Evolutionary conservation across 2,329 filamentous ascomycete species (phyloP).

Genomic region (Hypoxylon sp.): DNA sequence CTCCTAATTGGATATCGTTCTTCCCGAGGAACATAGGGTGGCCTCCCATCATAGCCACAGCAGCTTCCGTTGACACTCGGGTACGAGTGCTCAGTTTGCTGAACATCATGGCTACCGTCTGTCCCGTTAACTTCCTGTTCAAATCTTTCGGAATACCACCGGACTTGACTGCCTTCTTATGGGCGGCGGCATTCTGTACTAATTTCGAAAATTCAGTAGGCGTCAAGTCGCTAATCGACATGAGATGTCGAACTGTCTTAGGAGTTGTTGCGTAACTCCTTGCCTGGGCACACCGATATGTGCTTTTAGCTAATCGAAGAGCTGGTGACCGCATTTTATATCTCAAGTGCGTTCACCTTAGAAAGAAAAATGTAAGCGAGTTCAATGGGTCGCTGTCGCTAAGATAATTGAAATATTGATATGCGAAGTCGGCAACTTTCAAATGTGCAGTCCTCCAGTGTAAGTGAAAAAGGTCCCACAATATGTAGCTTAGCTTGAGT

Average conservation of each 20-base stretch:
- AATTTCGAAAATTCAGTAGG: constrained; percentile 83
- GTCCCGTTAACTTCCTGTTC: constrained; percentile 73
- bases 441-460: constrained; percentile 2
- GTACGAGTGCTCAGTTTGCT: constrained; percentile 96
- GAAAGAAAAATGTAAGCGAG: not conserved
- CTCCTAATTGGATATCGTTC: constrained; percentile 95
- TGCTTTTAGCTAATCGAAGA: constrained; percentile 39
- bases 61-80: constrained; percentile 91
- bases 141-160: constrained; percentile 71
- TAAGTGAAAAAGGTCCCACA: constrained; percentile 8
- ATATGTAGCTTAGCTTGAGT: constrained; percentile 1
- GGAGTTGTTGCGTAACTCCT: constrained; percentile 58
- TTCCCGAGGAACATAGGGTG: constrained; percentile 97
- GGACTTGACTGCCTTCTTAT: constrained; percentile 83
- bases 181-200: constrained; percentile 82
- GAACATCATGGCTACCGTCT: constrained; percentile 95
- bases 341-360: not conserved
- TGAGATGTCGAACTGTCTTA: constrained; percentile 79
- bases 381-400: not conserved
- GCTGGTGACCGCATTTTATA: constrained; percentile 47
- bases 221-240: constrained; percentile 90
- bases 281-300: constrained; percentile 52
- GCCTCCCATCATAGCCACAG: constrained; percentile 87
- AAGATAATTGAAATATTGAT: not conserved
- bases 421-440: not conserved